These are phyloP conservation scores for Oenanthe sinensis DNA, from an alignment of 129 eudicot species.

Conservation along the genomic window DNA sequence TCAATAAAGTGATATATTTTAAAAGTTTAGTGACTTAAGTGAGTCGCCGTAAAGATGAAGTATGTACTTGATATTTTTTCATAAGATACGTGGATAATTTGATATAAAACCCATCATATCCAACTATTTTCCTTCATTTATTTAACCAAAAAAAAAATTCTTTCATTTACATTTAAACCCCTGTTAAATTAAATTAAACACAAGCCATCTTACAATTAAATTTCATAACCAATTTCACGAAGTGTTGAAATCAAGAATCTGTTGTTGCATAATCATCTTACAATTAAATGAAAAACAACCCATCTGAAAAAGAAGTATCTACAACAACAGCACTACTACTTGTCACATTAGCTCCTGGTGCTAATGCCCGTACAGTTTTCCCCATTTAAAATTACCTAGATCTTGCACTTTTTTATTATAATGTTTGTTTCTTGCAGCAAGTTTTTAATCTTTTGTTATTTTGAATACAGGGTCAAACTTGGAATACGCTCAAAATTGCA, in stretches of 20 bases:
- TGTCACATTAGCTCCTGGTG: slow-evolving; percentile 91
- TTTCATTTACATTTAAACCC: no score
- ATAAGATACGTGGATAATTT: no score
- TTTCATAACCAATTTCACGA: neutral
- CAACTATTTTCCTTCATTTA: no score
- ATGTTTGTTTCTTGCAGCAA: neutral
- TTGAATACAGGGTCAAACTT: slow-evolving; percentile 70
- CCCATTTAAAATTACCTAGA: neutral
- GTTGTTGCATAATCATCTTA: neutral
- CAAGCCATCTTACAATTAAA: no score
- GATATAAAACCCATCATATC: no score
- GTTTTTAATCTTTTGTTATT: slow-evolving; percentile 21
- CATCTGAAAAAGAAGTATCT: slow-evolving; percentile 31
- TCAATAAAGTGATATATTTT: no score
- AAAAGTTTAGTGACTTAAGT: no score
- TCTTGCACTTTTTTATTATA: neutral
- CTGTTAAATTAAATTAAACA: no score
- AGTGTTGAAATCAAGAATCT: slow-evolving; percentile 1
- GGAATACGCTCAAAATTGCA: slow-evolving; percentile 70
- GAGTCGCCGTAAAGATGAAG: no score
- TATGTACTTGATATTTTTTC: no score
- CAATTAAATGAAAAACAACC: slow-evolving; percentile 35
- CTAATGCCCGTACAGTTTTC: slow-evolving; percentile 42
- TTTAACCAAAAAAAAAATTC: no score
- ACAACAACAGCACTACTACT: slow-evolving; percentile 64